A percentile compares a stretch with the other conserved stretches of the same genome.
These are phyloP conservation scores for Phascolomyces articulosus DNA, from an alignment of 371 early-diverging fungal species.

Conservation along the genomic window DNA sequence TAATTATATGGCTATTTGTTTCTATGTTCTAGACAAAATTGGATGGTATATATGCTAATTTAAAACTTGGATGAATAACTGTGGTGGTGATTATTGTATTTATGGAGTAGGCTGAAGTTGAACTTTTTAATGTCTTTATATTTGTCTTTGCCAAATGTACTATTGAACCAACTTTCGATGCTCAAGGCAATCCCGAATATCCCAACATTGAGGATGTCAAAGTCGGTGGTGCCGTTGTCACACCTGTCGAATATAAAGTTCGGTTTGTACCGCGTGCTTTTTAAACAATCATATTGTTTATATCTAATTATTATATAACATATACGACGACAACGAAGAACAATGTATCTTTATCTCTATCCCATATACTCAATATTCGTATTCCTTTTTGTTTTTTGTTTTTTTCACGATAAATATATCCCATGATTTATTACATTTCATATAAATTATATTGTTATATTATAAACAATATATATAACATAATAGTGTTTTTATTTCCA, in stretches of 20 bases:
- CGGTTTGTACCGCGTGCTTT: slow-evolving; percentile 4
- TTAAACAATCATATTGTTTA: not conserved
- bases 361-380: too few species aligned
- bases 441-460: too few species aligned
- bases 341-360: too few species aligned
- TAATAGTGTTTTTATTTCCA: too few species aligned
- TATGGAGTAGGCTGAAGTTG: slow-evolving; percentile 11
- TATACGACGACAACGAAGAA: too few species aligned
- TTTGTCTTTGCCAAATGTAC: slow-evolving; percentile 7
- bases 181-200: slow-evolving; percentile 7
- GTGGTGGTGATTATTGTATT: too few species aligned
- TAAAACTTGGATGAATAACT: too few species aligned
- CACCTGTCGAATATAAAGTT: not conserved
- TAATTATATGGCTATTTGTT: too few species aligned
- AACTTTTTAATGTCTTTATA: slow-evolving; percentile 9
- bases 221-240: slow-evolving; percentile 6
- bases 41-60: not conserved
- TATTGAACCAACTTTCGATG: slow-evolving; percentile 8
- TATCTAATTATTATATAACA: not conserved
- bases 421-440: too few species aligned
- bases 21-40: not conserved
- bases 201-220: slow-evolving; percentile 7
- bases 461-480: too few species aligned
- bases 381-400: too few species aligned
- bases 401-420: too few species aligned